Base-by-base conservation (phyloP, 148 eudicot species). In the Pouteria glomerata region DNA sequence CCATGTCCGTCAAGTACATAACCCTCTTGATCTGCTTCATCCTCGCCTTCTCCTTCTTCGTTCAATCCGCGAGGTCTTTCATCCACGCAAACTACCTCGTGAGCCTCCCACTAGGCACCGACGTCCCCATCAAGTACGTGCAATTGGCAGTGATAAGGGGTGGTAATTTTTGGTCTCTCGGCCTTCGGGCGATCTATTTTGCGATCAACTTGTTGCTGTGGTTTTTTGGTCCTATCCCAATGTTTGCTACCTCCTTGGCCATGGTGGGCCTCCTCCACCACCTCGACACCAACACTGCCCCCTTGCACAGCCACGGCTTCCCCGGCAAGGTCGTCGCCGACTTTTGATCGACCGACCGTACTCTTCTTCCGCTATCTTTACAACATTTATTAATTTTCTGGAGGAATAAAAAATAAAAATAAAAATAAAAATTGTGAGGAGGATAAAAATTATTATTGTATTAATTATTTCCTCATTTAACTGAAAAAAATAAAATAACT, bases 171-270 rank as follows among this genome's bases (percentile, higher is more conserved):
- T 92, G 96, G 93, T 83, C 88, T 50, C 72, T 88, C 52, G 96
- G 96, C 14, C 84, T 92, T 14, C 81, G 96, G 63, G 84, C 91
- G 14, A 80, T 89, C 4, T 89, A 92, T 63, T 86, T 92, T 72
- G 91, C 97, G 6, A 82, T 82, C 6, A 69, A 60, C 41, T 66
- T 92, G 83, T 73, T 92, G 73, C 66, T 86, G 58, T 89, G 97
- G 97, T 89, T 92, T 71, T 89, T 92, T 66, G 91, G 96, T 1
- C 93, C 96, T 1, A 88, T 92, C 13, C 96, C 96, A 11, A 88
- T 92, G 97, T 82, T 92, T 48, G 73, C 68, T 51, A 80, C 91
- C 42, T 85, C 91, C 10, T 66, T 78, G 24, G 42, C 52, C 2
- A 86, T 83, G 88, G 91, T 86, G 52, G 37, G 41, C 68, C 51